Percentiles rank a stretch among this genome's conserved stretches.
phyloP scores from a whole-genome alignment of 2,329 filamentous ascomycete species.

The Juglanconis oblonga region DNA sequence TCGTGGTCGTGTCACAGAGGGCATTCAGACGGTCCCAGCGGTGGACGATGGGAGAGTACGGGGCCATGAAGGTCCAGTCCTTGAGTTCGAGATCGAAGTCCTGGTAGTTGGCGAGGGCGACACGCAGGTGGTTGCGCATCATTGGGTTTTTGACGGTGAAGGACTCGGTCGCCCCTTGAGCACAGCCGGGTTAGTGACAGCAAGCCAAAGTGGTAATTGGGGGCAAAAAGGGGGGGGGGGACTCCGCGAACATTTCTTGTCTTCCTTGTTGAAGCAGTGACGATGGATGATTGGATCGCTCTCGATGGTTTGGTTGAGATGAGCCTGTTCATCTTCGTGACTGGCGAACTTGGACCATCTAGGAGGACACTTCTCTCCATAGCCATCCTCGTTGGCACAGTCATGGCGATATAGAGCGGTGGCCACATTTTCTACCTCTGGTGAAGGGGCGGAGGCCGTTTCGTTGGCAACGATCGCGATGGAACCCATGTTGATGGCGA shows the following conservation, averaged over 20 bases:
- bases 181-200: too few species aligned
- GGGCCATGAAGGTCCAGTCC: constrained; percentile 31
- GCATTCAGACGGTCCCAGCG: constrained; percentile 30
- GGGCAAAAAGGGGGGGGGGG: too few species aligned
- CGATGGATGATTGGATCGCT: constrained; percentile 32
- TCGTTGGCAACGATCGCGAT: neutral
- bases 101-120: constrained; percentile 31
- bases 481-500: neutral
- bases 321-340: constrained; percentile 26
- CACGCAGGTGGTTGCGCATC: constrained; percentile 28
- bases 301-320: constrained; percentile 23
- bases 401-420: constrained; percentile 24
- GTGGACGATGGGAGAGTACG: constrained; percentile 34
- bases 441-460: neutral
- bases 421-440: neutral
- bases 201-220: too few species aligned
- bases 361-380: constrained; percentile 19
- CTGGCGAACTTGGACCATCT: constrained; percentile 29
- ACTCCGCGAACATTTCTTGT: constrained; percentile 23
- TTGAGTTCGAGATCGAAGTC: constrained; percentile 31
- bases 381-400: constrained; percentile 19
- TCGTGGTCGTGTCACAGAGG: constrained; percentile 10
- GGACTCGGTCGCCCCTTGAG: constrained; percentile 20
- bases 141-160: constrained; percentile 30
- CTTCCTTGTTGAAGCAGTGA: constrained; percentile 19